Evolutionary conservation across 352 stramenopile species (phyloP).

Genomic region (Globisporangium nunn): DNA sequence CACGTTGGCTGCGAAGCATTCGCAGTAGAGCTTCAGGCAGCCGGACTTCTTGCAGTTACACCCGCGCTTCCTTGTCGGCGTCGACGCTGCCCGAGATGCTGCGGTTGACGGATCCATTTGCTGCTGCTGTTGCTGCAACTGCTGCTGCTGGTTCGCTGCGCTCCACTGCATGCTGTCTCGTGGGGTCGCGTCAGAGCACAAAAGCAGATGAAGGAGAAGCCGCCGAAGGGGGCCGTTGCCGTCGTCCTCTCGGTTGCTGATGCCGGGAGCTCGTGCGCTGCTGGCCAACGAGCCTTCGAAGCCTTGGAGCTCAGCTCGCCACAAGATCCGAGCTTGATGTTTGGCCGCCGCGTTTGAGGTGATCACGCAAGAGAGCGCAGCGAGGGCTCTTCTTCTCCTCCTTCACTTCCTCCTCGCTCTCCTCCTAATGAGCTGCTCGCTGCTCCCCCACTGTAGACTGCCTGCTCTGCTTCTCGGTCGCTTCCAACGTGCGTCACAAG

Average conservation of each 20-base stretch:
- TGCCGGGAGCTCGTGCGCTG: background rate
- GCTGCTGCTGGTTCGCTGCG: background rate
- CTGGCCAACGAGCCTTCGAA: background rate
- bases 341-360: background rate
- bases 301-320: background rate
- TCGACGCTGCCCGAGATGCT: background rate
- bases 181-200: too few relatives aligned
- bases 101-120: too few relatives aligned
- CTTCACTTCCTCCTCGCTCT: background rate
- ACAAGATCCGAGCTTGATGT: background rate
- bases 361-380: background rate
- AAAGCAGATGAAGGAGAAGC: too few relatives aligned
- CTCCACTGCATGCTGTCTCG: background rate
- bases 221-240: too few relatives aligned
- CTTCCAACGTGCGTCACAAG: background rate
- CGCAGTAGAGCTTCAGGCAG: constrained; percentile 93
- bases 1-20: constrained; percentile 56
- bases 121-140: background rate
- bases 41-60: constrained; percentile 97
- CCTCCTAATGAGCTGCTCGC: background rate
- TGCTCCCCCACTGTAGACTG: background rate
- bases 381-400: background rate
- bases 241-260: too few relatives aligned
- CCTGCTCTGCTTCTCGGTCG: background rate
- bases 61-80: constrained; percentile 24